These are phyloP conservation scores for Camptophora hylomeconis DNA, from an alignment of 2,329 filamentous ascomycete genomes.

Conservation along the genomic window DNA sequence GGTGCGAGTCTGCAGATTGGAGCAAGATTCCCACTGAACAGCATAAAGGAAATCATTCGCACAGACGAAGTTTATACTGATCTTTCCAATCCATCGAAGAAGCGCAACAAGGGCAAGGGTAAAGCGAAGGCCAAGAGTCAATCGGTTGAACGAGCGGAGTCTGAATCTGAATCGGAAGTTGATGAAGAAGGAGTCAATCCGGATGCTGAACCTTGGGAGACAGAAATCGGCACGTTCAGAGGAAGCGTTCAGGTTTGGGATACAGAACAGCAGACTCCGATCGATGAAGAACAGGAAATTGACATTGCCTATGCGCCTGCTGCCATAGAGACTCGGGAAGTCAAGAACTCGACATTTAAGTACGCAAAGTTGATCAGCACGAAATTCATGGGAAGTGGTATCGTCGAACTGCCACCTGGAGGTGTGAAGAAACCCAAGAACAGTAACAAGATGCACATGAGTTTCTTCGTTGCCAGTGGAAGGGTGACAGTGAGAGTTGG, in stretches of 20 bases:
- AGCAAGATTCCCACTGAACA: slow-evolving; percentile 50
- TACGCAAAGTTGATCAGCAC: slow-evolving; percentile 80
- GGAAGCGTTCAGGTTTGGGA: slow-evolving; percentile 33
- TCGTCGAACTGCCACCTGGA: slow-evolving; percentile 76
- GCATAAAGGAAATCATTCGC: slow-evolving; percentile 65
- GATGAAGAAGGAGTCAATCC: slow-evolving; percentile 18
- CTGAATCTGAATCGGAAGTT: slow-evolving; percentile 23
- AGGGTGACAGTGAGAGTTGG: slow-evolving; percentile 64
- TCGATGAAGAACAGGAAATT: slow-evolving; percentile 28
- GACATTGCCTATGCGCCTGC: slow-evolving; percentile 48
- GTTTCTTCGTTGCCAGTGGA: slow-evolving; percentile 80
- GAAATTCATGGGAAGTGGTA: slow-evolving; percentile 76
- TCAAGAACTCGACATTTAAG: slow-evolving; percentile 50
- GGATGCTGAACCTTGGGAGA: slow-evolving; percentile 31
- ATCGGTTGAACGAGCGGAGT: slow-evolving; percentile 3
- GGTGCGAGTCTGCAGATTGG: slow-evolving; percentile 24
- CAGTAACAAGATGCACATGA: slow-evolving; percentile 90
- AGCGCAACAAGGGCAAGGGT: slow-evolving; percentile 22
- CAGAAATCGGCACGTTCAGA: slow-evolving; percentile 29
- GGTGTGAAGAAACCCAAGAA: slow-evolving; percentile 84
- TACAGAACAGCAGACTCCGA: slow-evolving; percentile 23
- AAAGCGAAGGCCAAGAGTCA: slow-evolving; percentile 18
- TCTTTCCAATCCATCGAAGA: slow-evolving; percentile 24
- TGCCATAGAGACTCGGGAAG: slow-evolving; percentile 45
- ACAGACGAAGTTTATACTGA: slow-evolving; percentile 47